phyloP scores from a whole-genome alignment of 2,329 filamentous ascomycete species.

The Apiospora rasikravindrae region DNA sequence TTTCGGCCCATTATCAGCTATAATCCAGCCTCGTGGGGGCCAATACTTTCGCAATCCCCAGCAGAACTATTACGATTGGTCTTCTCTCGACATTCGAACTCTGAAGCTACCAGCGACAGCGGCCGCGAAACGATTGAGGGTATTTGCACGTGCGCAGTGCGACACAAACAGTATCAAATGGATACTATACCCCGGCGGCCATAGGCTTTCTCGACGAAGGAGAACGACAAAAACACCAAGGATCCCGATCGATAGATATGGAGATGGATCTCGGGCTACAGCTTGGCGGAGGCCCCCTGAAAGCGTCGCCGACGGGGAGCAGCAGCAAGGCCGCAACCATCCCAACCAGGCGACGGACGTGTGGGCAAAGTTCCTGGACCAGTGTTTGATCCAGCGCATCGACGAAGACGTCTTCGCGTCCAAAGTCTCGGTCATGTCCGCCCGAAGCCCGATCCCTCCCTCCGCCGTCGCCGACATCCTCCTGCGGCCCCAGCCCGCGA shows the following conservation, averaged over 20 bases:
- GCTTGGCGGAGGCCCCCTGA: constrained; percentile 17
- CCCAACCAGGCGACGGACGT: constrained; percentile 39
- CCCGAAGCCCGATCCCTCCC: constrained; percentile 58
- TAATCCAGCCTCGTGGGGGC: background rate
- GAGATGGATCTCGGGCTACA: constrained; percentile 18
- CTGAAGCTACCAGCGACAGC: background rate
- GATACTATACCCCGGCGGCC: background rate
- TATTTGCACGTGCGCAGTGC: background rate
- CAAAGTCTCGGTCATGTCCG: constrained; percentile 54
- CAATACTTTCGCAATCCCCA: background rate
- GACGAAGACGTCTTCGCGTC: constrained; percentile 58
- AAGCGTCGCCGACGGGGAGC: constrained; percentile 9
- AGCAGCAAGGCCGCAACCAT: constrained; percentile 19
- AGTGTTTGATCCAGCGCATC: constrained; percentile 57
- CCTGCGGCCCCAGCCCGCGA: constrained; percentile 57
- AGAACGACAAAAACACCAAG: background rate
- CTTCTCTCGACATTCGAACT: background rate
- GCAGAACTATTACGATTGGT: background rate
- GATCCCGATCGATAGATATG: constrained; percentile 22
- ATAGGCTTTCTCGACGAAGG: background rate
- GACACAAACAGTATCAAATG: background rate
- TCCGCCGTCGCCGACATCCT: constrained; percentile 61
- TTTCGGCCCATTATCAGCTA: background rate
- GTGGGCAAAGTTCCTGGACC: constrained; percentile 58
- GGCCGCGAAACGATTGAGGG: background rate